Evolutionary conservation across 2,329 filamentous ascomycete species (phyloP).

Genomic region (Dothiorella sarmentorum): DNA sequence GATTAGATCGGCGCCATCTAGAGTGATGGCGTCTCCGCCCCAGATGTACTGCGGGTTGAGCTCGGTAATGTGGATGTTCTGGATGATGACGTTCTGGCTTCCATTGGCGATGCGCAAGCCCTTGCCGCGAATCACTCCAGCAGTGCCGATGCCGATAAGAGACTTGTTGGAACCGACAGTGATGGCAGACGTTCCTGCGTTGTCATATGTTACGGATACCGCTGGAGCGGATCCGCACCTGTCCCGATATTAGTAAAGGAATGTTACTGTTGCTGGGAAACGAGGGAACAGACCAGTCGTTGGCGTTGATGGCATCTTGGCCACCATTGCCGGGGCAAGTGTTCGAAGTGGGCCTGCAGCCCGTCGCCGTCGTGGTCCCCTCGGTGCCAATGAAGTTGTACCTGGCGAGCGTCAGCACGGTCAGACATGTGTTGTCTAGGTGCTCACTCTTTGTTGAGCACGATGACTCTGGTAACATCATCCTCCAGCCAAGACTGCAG

Average conservation of each 20-base stretch:
- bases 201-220: slow-evolving; percentile 47
- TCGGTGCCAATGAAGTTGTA: slow-evolving; percentile 57
- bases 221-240: slow-evolving; percentile 44
- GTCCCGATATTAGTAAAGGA: slow-evolving; percentile 55
- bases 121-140: slow-evolving; percentile 57
- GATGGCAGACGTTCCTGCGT: slow-evolving; percentile 51
- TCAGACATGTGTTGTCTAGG: slow-evolving; percentile 24
- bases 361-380: slow-evolving; percentile 51
- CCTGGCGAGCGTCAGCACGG: slow-evolving; percentile 14
- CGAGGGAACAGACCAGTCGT: slow-evolving; percentile 49
- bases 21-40: slow-evolving; percentile 36
- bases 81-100: slow-evolving; percentile 54
- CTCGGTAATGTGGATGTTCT: slow-evolving; percentile 44
- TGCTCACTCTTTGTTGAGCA: slow-evolving; percentile 48
- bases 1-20: slow-evolving; percentile 29
- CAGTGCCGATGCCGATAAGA: slow-evolving; percentile 51
- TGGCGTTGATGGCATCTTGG: slow-evolving; percentile 59
- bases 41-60: slow-evolving; percentile 37
- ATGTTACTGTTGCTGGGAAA: too few relatives aligned
- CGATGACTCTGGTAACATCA: slow-evolving; percentile 52
- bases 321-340: slow-evolving; percentile 52
- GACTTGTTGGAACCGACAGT: slow-evolving; percentile 57
- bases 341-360: slow-evolving; percentile 52
- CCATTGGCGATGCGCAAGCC: slow-evolving; percentile 44
- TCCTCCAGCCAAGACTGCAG: slow-evolving; percentile 59